Conservation (phyloP, 768 basidiomycete genomes). For the Auricularia cornea region DNA sequence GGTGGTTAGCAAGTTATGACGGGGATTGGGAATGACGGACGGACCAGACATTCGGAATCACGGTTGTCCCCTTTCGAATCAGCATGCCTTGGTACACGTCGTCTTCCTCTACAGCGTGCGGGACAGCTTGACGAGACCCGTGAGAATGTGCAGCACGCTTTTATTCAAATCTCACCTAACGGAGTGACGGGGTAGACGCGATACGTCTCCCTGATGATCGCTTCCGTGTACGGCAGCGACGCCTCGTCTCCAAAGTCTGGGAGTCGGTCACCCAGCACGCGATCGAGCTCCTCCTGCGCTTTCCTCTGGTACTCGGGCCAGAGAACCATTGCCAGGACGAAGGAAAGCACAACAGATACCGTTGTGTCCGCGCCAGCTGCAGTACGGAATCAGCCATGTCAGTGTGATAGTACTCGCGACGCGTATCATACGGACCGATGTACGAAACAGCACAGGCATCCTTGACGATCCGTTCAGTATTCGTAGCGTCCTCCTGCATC, state of each 20-base stretch:
- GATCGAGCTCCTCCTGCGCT: constrained; percentile 9
- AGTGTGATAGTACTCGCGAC: constrained; percentile 89
- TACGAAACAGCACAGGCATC: not conserved
- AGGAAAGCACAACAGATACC: not conserved
- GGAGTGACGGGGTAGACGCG: constrained; percentile 3
- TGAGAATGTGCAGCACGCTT: no score
- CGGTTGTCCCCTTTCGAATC: no score
- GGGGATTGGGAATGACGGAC: no score
- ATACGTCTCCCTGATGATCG: constrained; percentile 3
- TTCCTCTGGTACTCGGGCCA: constrained; percentile 8
- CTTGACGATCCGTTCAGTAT: not conserved
- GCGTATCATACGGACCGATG: not conserved
- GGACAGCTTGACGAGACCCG: not conserved
- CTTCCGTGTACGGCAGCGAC: constrained; percentile 5
- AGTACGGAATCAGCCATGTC: no score
- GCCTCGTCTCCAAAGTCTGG: constrained; percentile 8
- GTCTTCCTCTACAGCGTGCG: not conserved
- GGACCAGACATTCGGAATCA: no score
- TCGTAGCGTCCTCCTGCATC: not conserved
- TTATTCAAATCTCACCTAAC: not conserved
- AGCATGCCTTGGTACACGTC: not conserved
- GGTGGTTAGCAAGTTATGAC: no score
- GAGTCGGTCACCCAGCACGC: constrained; percentile 5
- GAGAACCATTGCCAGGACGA: constrained; percentile 9
- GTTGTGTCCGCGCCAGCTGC: constrained; percentile 75